Base-by-base conservation (phyloP, 345 rosid genomes). In the Rhizophora mangle region DNA sequence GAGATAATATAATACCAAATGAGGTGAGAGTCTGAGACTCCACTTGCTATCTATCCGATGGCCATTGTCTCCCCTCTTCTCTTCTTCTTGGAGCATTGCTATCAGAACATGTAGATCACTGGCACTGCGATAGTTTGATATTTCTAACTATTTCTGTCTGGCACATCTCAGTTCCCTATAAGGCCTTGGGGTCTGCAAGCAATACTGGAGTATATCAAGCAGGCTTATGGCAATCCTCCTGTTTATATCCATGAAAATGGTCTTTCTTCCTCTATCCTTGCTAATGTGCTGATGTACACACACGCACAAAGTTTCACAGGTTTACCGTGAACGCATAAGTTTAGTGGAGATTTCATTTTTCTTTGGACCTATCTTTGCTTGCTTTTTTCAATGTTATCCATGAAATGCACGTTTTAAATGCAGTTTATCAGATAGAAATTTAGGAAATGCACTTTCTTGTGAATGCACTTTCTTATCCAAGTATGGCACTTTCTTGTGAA, bases 181-280 rank as follows among this genome's bases (percentile, higher is more conserved):
- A 37, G 2, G 19, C 85, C 92, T 34, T 69, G 73, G 82, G 80
- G 72, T 67, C 74, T 83, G 76, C 78, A 62, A 65, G 76, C 37
- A 36, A 47, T 72, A n/a, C 70, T 83, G 78, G 78, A 74, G 72
- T 64, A 72, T 73, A 47, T 80, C 30, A 78, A 83, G 76, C 65
- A 64, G 56, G 43, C 60, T 67, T 83, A 75, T 54, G 86, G 79
- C 49, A 83, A 80, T 55, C 86, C 84, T 39, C 80, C 82, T 5
- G 62, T 80, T 11, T 74, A 71, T 61, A 76, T 84, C 70, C 83
- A 84, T 26, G 85, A 85, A 78, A 83, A 80, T 68, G 88, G 88
- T 83, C 18, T 67, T 64, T 15, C 66, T 56, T 60, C 34, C 19
- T 39, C 18, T 27, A 24, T 19, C 64, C 31, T 54, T 56, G 29